These are phyloP conservation scores for Nitzschia sp. DNA, from an alignment of 108 stramenopile genomes.

Conservation along the genomic window DNA sequence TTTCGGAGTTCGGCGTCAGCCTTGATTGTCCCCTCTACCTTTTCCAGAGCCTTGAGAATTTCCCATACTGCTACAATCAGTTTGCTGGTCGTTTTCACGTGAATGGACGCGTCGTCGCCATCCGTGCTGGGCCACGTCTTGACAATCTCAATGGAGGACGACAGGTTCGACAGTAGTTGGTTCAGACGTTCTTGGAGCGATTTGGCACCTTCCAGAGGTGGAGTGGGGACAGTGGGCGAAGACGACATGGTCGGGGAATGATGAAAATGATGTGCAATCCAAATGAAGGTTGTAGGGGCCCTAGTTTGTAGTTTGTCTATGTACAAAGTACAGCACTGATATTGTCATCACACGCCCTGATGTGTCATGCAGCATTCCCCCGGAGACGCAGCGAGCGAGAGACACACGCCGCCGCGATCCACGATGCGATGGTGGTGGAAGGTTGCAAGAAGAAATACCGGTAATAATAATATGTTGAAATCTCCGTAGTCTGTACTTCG, in stretches of 20 bases:
- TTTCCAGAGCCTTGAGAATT: conserved; percentile 43
- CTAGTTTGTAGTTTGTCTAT: too few relatives aligned
- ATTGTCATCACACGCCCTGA: too few relatives aligned
- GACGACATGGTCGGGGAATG: background rate
- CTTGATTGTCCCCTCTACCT: conserved; percentile 65
- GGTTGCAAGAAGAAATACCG: too few relatives aligned
- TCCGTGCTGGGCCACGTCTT: conserved; percentile 72
- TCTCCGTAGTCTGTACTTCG: too few relatives aligned
- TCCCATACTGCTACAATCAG: conserved; percentile 56
- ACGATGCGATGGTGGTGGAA: too few relatives aligned
- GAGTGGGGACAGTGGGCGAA: background rate
- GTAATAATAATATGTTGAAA: too few relatives aligned
- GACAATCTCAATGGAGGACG: conserved; percentile 55
- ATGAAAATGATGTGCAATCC: too few relatives aligned
- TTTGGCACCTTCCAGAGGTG: conserved; percentile 22
- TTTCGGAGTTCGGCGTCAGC: conserved; percentile 46
- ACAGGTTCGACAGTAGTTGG: conserved; percentile 52
- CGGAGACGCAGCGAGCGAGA: too few relatives aligned
- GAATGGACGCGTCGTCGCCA: conserved; percentile 64
- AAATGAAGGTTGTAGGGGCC: too few relatives aligned
- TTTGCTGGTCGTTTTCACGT: conserved; percentile 63
- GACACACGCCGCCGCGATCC: too few relatives aligned
- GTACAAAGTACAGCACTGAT: too few relatives aligned
- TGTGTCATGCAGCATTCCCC: too few relatives aligned
- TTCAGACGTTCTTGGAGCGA: conserved; percentile 66